A percentile compares a stretch with the other conserved stretches of the same genome.
These are phyloP conservation scores for Phytophthora idaei DNA, from an alignment of 352 stramenopile species.

Conservation along the genomic window DNA sequence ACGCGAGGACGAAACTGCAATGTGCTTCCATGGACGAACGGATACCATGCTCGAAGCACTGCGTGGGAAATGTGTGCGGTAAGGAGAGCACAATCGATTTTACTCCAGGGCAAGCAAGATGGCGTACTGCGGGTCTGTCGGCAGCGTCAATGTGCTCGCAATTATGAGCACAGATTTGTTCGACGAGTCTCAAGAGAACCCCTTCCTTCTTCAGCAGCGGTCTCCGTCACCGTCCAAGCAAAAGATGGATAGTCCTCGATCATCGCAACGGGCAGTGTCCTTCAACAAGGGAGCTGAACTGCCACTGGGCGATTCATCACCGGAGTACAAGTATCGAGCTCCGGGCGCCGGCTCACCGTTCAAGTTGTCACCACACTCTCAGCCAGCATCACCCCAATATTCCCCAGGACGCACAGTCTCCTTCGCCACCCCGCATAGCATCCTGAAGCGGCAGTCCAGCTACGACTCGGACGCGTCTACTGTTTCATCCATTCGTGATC, in stretches of 20 bases:
- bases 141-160: conserved; percentile 70
- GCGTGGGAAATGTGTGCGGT: neutral
- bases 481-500: conserved; percentile 28
- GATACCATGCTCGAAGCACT: neutral
- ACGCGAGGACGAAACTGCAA: conserved; percentile 21
- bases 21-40: neutral
- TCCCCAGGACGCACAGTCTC: conserved; percentile 39
- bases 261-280: conserved; percentile 3
- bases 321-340: conserved; percentile 12
- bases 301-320: conserved; percentile 41
- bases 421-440: conserved; percentile 38
- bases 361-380: conserved; percentile 8
- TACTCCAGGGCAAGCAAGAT: conserved; percentile 14
- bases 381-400: conserved; percentile 16
- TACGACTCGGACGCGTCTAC: conserved; percentile 53
- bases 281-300: conserved; percentile 37
- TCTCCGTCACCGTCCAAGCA: conserved; percentile 25
- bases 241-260: conserved; percentile 8
- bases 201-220: conserved; percentile 52
- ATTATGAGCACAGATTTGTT: conserved; percentile 77
- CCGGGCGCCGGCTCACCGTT: conserved; percentile 1
- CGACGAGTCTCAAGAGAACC: conserved; percentile 76
- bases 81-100: conserved; percentile 11
- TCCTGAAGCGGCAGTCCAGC: conserved; percentile 54
- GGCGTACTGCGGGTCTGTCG: conserved; percentile 67